These are phyloP conservation scores for Mortierella antarctica DNA, from an alignment of 192 early-diverging fungal species.

Conservation along the genomic window DNA sequence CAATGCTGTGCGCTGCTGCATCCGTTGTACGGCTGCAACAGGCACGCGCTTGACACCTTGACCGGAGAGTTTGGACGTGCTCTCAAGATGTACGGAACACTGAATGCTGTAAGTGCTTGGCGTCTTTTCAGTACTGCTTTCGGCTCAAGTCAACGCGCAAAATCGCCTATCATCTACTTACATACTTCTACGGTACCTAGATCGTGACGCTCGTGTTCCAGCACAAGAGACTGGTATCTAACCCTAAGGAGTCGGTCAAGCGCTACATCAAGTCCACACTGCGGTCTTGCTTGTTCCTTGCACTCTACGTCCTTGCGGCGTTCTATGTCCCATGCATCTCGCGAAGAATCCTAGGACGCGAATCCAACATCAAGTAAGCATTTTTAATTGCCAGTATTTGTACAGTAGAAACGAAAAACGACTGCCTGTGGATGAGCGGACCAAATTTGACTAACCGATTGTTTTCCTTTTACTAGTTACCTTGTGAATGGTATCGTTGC, in stretches of 20 bases:
- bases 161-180: background rate
- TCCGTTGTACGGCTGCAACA: constrained; percentile 64
- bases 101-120: constrained; percentile 63
- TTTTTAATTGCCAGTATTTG: background rate
- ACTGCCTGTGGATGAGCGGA: no score
- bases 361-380: constrained; percentile 61
- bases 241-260: constrained; percentile 45
- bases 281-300: constrained; percentile 70
- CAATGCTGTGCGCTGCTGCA: constrained; percentile 71
- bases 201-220: constrained; percentile 59
- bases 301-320: constrained; percentile 60
- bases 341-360: constrained; percentile 58
- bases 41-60: constrained; percentile 54
- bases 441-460: no score
- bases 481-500: constrained; percentile 60
- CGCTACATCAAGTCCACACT: constrained; percentile 63
- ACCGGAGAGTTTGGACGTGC: constrained; percentile 63
- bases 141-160: background rate
- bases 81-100: constrained; percentile 69
- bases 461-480: constrained; percentile 13
- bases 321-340: constrained; percentile 65
- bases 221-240: constrained; percentile 31
- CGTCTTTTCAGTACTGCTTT: background rate
- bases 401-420: background rate
- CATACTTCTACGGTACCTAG: constrained; percentile 22